Conservation (phyloP, 306 rosid species). For the Geum urbanum region DNA sequence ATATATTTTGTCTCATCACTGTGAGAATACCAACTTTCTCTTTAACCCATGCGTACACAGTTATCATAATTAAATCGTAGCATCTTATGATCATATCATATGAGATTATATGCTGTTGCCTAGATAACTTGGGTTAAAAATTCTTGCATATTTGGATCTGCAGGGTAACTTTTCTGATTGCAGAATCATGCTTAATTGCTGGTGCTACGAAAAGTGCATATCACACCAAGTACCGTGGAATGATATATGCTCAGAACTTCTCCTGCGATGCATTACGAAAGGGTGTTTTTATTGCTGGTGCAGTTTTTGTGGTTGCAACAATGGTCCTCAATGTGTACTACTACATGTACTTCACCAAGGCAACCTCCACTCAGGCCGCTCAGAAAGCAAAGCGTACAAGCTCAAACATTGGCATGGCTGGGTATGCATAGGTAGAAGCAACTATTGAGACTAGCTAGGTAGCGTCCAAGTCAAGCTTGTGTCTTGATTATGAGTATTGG, state of each 20-base stretch:
- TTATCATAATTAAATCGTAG: background rate
- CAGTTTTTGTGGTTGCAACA: constrained; percentile 80
- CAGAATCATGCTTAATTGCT: constrained; percentile 83
- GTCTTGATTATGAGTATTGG: constrained; percentile 1
- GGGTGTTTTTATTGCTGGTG: constrained; percentile 80
- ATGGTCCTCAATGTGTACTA: constrained; percentile 84
- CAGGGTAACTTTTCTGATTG: constrained; percentile 76
- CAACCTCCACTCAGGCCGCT: constrained; percentile 50
- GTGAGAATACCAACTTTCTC: constrained; percentile 37
- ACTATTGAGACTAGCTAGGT: background rate
- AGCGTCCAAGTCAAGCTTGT: constrained; percentile 31
- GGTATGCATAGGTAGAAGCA: constrained; percentile 54
- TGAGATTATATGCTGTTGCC: background rate
- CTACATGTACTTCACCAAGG: constrained; percentile 91
- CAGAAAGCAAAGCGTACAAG: constrained; percentile 63
- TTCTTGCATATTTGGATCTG: background rate
- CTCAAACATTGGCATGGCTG: constrained; percentile 82
- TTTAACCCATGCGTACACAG: background rate
- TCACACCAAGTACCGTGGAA: constrained; percentile 77
- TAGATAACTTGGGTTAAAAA: background rate
- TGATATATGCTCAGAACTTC: constrained; percentile 75
- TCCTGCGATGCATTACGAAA: constrained; percentile 83
- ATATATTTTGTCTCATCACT: constrained; percentile 80
- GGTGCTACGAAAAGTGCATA: constrained; percentile 91
- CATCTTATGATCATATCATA: background rate